A percentile compares a stretch with the other conserved stretches of the same genome.
phyloP scores from a whole-genome alignment of 106 monocot genomes.

The Ottelia alismoides region DNA sequence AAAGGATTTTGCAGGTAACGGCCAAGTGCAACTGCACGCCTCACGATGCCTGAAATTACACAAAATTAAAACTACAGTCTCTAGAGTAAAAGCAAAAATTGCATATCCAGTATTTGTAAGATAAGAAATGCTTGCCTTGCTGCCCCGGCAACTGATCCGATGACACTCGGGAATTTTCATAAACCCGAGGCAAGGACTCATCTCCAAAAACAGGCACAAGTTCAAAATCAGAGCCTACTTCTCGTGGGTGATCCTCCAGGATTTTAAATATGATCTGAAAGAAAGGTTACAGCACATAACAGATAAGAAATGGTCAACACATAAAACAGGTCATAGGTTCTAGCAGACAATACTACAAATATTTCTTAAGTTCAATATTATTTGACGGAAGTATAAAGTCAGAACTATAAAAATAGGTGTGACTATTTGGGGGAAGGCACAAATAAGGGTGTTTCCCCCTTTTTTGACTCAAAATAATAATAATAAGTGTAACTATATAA shows the following conservation, averaged over 20 bases:
- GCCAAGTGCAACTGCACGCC: constrained; percentile 88
- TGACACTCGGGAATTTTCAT: constrained; percentile 78
- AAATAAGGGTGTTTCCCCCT: too few species aligned
- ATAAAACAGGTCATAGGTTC: too few species aligned
- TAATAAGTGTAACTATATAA: too few species aligned
- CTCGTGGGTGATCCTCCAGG: constrained; percentile 85
- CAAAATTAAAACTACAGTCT: too few species aligned
- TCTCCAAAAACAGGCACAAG: constrained; percentile 65
- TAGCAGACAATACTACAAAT: too few species aligned
- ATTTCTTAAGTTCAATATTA: too few species aligned
- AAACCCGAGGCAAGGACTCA: constrained; percentile 78
- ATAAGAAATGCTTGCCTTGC: constrained; percentile 34
- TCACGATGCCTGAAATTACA: constrained; percentile 93
- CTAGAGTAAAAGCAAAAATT: too few species aligned
- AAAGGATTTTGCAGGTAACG: constrained; percentile 94
- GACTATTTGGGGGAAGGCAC: too few species aligned
- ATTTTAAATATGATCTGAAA: constrained; percentile 80
- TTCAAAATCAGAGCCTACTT: constrained; percentile 66
- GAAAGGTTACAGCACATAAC: background rate
- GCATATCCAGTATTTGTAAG: background rate
- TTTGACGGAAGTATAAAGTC: too few species aligned
- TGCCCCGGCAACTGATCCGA: constrained; percentile 87
- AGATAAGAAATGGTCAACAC: too few species aligned
- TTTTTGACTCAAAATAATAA: too few species aligned
- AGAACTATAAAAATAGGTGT: too few species aligned